Evolutionary conservation across 208 protist species (phyloP), one percentile per base, ranked within the genome.

Genomic region (Balamuthia mandrillaris): DNA sequence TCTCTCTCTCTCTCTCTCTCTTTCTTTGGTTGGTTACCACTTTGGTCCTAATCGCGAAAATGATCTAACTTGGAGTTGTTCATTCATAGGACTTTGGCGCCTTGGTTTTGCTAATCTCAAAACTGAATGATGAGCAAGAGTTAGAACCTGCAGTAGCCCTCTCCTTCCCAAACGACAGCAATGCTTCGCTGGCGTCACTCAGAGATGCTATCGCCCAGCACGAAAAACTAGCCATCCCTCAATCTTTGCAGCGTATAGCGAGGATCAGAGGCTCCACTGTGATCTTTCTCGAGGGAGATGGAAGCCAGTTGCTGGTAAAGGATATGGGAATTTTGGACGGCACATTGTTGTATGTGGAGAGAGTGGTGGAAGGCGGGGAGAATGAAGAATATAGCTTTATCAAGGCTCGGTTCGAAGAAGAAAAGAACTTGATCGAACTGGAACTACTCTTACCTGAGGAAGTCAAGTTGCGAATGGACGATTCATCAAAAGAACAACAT

Each of bases 341-440:
- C 45, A 39, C 74, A 0, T 27, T 81, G 7, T 27, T 81, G 27
- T 81, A 81, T 35, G 29, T 81, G 5, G 74, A 81, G 6, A 37
- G 33, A 18, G 9, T 29, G n/a, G n/a, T n/a, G n/a, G n/a, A 56
- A 56, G n/a, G n/a, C 49, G 49, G n/a, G 49, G 49, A 56, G 49
- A 27, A 79, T 39, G 49, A 10, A 7, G 74, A 41, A 0, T 2
- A 29, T 44, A 63, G 74, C 24, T 18, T 81, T 29, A n/a, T 81
- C n/a, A 81, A 81, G 52, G 35, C 56, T 33, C 3, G 52, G 74
- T 81, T 81, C 52, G 74, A 81, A 39, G 74, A 33, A 1, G 74
- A 81, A 35, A 44, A 81, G 24, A 81, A 81, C 74, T 63, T 51
- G 14, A 63, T 81, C 33, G 74, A 81, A 35, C 52, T 81, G 56